Evolutionary conservation across 2,329 filamentous ascomycete genomes (phyloP).

Genomic region (Lachnellula cervina): DNA sequence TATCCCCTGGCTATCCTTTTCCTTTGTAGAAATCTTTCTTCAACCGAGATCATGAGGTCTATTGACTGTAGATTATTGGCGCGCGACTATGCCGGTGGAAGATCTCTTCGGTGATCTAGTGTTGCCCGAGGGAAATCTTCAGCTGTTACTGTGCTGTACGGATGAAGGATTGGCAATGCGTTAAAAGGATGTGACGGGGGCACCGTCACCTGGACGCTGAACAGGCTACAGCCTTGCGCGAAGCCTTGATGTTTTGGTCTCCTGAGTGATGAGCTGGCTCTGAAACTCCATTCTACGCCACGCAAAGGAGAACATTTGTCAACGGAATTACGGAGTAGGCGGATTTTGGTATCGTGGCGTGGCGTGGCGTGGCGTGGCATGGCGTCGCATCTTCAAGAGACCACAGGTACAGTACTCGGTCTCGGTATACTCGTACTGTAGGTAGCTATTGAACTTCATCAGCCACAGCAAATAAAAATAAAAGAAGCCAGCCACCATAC

Average conservation of each 20-base stretch:
- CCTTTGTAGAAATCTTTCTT: too few relatives aligned
- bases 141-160: background rate
- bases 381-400: background rate
- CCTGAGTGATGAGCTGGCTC: background rate
- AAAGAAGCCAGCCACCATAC: background rate
- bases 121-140: background rate
- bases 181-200: background rate
- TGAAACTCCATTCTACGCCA: background rate
- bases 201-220: background rate
- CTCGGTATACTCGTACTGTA: too few relatives aligned
- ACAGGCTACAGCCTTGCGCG: constrained; percentile 4
- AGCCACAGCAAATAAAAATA: constrained; percentile 4
- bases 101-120: background rate
- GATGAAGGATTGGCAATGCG: background rate
- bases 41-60: background rate
- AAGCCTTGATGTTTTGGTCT: background rate
- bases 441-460: constrained; percentile 6
- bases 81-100: background rate
- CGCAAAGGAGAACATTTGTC: background rate
- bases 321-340: background rate
- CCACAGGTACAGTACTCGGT: too few relatives aligned
- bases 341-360: background rate
- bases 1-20: too few relatives aligned
- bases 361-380: background rate
- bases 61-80: background rate